Base-by-base conservation (phyloP, 441 rosid genomes). In the Jatropha podagrica region DNA sequence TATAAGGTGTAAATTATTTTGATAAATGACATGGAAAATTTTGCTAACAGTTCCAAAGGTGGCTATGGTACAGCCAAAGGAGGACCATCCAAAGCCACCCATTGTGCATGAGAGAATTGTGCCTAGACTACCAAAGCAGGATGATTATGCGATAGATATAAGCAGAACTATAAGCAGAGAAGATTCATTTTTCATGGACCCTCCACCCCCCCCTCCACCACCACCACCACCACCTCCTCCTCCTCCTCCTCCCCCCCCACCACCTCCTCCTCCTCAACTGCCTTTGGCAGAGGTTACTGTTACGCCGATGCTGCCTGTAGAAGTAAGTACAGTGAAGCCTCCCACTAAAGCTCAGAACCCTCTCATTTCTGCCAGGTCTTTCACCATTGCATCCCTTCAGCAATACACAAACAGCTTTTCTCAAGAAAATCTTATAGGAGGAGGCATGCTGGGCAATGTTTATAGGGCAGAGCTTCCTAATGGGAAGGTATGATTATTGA, bases 381-480 rank as follows among this genome's bases (percentile, higher is more conserved):
- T 87, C 76, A 89, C 91, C 65, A 90, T 96, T 74, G 99, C 99
- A 59, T 88, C 91, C 64, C 99, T 96, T 88, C 99, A 96, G 78
- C 98, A 91, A 79, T 92, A 85, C 75, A 96, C 99, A 27, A 90
- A 90, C 69, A 96, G 99, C 90, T 96, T 96, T 86, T 88, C 98
- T 80, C 96, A 87, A 84, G 98, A 92, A 70, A 96, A 92, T 85
- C 84, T 89, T 67, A 82, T 96, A 46, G 98, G 97, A 78, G 80
- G 83, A 3, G 99, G 99, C 78, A 96, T 91, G 98, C 93, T 96
- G 48, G 99, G 99, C 65, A 90, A 76, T 82, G 98, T 96, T 79
- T 96, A 92, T 72, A 85, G 88, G 76, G 99, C 99, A 69, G 84
- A 90, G 77, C 94, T 91, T 85, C 93, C 98, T 52, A 77, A 82